Base-by-base conservation (phyloP, 805 yeast genomes). In the Candida bentonensis region DNA sequence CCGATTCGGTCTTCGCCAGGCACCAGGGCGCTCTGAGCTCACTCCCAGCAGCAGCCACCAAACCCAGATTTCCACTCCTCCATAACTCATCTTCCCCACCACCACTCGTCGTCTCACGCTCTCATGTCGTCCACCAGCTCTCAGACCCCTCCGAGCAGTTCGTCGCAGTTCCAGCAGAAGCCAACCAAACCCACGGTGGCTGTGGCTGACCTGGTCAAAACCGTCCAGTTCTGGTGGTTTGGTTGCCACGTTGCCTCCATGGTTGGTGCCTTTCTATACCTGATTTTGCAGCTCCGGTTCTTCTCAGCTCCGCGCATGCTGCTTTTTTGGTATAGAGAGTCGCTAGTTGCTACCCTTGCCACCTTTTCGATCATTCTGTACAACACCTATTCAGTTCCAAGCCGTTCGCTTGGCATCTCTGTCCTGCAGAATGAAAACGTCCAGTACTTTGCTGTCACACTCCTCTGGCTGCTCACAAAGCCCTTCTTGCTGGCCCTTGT, bases 361-460 rank as follows among this genome's bases (percentile, higher is more conserved):
- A 78, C 94, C 21, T 86, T 85, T 59, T 84, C 84, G 22, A 74
- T 88, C 48, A 82, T 86, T 47, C 62, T 82, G 23, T 78, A 68
- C 59, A 88, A 87, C 61, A 69, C 73, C 42, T 68, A 67, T 53
- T 52, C 54, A 46, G 46, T 45, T 39, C 44, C 51, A 42, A 45
- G 45, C 48, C 57, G 42, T 50, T 50, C 28, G 49, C 53, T 44
- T 54, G 25, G 52, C 50, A n/a, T 47, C 59, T 1, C 51, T 74
- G 39, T 30, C 20, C 52, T 73, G 21, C 63, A 62, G 5, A 80
- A 84, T 60, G 92, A 82, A 57, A 83, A 82, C 58, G 66, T 74
- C 46, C 89, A 85, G 52, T 88, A 87, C 63, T 68, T 83, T 43
- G 59, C 68, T 36, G 63, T 78, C 47, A 78, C 78, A 42, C 51